These are phyloP conservation scores for Erodium texanum DNA, from an alignment of 441 rosid genomes.

Conservation along the genomic window DNA sequence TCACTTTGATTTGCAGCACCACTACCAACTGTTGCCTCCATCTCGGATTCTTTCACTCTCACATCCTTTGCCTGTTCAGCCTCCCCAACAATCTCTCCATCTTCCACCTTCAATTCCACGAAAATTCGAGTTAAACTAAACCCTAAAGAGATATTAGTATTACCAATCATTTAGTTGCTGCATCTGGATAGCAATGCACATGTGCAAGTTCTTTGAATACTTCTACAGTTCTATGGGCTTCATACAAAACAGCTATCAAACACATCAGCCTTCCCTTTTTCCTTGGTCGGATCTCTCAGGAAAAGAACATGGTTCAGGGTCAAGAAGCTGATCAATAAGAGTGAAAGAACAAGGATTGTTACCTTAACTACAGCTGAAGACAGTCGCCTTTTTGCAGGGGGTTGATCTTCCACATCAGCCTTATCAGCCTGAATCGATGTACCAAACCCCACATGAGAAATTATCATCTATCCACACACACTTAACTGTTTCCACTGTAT, in stretches of 20 bases:
- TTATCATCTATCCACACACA: neutral
- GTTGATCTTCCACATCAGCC: constrained; percentile 61
- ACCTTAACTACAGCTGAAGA: constrained; percentile 95
- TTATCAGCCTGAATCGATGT: constrained; percentile 53
- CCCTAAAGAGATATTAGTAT: neutral
- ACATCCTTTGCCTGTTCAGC: constrained; percentile 24
- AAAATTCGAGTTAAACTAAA: constrained; percentile 1
- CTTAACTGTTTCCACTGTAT: neutral
- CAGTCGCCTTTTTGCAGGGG: constrained; percentile 74
- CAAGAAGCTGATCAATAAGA: neutral
- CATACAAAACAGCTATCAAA: neutral
- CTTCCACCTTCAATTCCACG: constrained; percentile 46
- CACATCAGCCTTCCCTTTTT: neutral
- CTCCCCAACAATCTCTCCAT: constrained; percentile 48
- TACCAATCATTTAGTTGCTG: neutral
- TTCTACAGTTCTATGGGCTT: neutral
- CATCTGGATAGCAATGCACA: neutral
- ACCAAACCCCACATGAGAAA: neutral
- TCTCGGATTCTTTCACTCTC: constrained; percentile 21
- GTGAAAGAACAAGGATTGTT: neutral
- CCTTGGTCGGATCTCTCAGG: neutral
- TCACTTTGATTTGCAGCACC: constrained; percentile 27
- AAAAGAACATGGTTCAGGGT: neutral
- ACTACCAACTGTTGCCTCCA: constrained; percentile 26
- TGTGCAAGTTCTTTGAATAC: neutral